Evolutionary conservation across 1,139 yeast species (phyloP), one percentile per base, ranked within the genome.

Genomic region (Yamadazyma blattariae): DNA sequence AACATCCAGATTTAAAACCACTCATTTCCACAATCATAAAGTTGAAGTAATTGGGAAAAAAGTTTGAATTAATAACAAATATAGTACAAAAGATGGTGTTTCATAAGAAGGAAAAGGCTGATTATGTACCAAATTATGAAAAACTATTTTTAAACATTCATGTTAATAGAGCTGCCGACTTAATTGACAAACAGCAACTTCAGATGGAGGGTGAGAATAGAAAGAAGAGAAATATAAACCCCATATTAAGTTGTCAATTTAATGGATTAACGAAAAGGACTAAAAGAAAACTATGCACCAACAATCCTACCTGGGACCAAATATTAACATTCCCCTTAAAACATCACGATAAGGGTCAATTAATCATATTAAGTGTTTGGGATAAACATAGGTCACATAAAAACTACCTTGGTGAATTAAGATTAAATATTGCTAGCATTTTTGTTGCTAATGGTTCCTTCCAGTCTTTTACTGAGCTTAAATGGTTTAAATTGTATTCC

Each of bases 391-490:
- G 61, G 36, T 50, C 72, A n/a, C 57, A 60, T 43, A 64, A 62
- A 46, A 68, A 64, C 36, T 80, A 79, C 48, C 54, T 80, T 36
- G 87, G 87, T 1, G 86, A 79, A 44, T 56, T 74, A 18, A 53
- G 80, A 25, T 43, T 80, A 12, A 59, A 64, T n/a, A 44, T 78
- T 5, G 43, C 56, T 4, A 77, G 74, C 17, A 42, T 77, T 4
- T 72, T 78, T 42, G 42, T 47, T 20, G 27, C 39, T 30, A 46
- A 40, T 25, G 32, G 40, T 29, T 50, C 42, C 25, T 34, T 30
- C 9, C 56, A 42, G 8, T 37, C 38, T 22, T 49, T 43, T 32
- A 56, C 64, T 3, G 71, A 62, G 1, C 61, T 71, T 15, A 64
- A 64, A 40, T 78, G 83, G 83, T 73, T 64, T 48, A 60, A 64